phyloP scores from a whole-genome alignment of 2,329 filamentous ascomycete genomes.

The Xylariaceae sp. region DNA sequence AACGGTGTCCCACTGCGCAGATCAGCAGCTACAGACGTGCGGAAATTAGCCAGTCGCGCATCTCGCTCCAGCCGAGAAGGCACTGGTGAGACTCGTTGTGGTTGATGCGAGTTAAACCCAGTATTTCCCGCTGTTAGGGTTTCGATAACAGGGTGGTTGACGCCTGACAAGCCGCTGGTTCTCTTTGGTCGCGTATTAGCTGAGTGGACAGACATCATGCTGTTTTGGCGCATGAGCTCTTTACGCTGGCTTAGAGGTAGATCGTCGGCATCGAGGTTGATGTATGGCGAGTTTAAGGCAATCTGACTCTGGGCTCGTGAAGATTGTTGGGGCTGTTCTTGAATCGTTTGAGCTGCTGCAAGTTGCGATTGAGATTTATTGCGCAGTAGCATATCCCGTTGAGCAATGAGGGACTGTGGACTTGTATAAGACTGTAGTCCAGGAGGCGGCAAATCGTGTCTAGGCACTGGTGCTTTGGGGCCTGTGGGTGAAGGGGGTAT shows the following conservation, averaged over 20 bases:
- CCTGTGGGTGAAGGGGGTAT: constrained; percentile 16
- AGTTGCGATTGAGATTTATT: constrained; percentile 46
- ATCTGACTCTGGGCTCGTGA: constrained; percentile 37
- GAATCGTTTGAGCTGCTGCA: constrained; percentile 22
- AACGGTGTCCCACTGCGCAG: constrained; percentile 43
- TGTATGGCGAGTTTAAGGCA: constrained; percentile 24
- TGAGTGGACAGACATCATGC: constrained; percentile 30
- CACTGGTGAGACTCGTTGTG: constrained; percentile 42
- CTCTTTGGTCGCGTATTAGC: constrained; percentile 7
- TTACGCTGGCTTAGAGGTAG: constrained; percentile 68
- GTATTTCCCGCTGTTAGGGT: constrained; percentile 32
- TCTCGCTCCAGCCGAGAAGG: constrained; percentile 47
- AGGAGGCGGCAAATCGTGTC: constrained; percentile 29
- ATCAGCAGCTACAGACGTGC: constrained; percentile 61
- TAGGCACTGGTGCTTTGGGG: constrained; percentile 12
- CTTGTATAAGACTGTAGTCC: constrained; percentile 49
- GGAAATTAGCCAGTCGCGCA: constrained; percentile 62
- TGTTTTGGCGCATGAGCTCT: constrained; percentile 55
- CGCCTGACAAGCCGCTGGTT: constrained; percentile 1
- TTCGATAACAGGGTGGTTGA: constrained; percentile 8
- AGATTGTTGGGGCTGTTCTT: constrained; percentile 19
- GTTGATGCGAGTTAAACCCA: constrained; percentile 53
- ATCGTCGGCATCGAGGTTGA: constrained; percentile 55
- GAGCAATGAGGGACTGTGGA: constrained; percentile 53
- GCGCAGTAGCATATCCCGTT: constrained; percentile 52